Evolutionary conservation across 495 filamentous ascomycete genomes (phyloP).

Genomic region (Aspergillus nanangensis): DNA sequence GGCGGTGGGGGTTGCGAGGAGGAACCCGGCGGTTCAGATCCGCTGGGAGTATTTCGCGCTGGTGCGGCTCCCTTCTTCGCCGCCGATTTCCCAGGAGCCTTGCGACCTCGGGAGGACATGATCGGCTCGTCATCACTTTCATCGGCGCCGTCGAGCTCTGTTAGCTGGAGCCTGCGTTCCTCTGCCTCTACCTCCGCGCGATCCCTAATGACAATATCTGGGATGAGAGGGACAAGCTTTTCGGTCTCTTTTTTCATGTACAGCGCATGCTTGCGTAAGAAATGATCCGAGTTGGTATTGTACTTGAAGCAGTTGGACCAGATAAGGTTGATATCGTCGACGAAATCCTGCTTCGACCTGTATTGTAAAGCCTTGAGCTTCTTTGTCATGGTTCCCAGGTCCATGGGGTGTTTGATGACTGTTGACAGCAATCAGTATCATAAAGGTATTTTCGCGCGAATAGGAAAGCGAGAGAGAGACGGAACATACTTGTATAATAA

Average conservation of each 20-base stretch:
- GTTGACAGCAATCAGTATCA: conserved; percentile 16
- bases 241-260: conserved; percentile 96
- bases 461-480: background rate
- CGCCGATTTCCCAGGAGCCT: conserved; percentile 70
- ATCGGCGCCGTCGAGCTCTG: conserved; percentile 72
- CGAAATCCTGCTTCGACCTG: conserved; percentile 93
- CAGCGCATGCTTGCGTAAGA: conserved; percentile 86
- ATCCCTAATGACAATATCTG: conserved; percentile 82
- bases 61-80: conserved; percentile 72
- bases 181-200: conserved; percentile 96
- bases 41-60: conserved; percentile 63
- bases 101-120: conserved; percentile 92
- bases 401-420: conserved; percentile 98
- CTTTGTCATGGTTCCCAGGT: conserved; percentile 96
- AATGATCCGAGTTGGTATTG: conserved; percentile 84
- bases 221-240: conserved; percentile 91
- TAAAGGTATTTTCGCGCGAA: background rate
- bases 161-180: conserved; percentile 75
- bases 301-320: conserved; percentile 96
- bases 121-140: conserved; percentile 98
- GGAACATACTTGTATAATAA: conserved; percentile 74
- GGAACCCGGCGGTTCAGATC: conserved; percentile 64
- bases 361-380: conserved; percentile 85
- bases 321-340: conserved; percentile 87
- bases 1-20: conserved; percentile 47